Evolutionary conservation across 768 basidiomycete genomes (phyloP).

Genomic region (Trametes cinnabarina): DNA sequence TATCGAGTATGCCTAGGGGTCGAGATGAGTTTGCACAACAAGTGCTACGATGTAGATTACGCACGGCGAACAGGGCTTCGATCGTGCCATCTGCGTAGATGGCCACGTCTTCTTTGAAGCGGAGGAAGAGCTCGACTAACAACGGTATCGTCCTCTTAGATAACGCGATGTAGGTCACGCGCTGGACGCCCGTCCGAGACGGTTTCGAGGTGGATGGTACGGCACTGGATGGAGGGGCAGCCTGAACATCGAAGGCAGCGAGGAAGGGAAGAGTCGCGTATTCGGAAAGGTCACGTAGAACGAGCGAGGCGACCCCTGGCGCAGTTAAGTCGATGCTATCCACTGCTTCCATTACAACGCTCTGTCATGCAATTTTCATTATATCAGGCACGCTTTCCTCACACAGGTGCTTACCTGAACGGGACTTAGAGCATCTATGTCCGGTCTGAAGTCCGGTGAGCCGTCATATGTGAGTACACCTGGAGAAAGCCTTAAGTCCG

Average conservation of each 20-base stretch:
- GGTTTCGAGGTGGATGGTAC: background rate
- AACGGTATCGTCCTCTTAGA: conserved; percentile 85
- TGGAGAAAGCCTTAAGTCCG: conserved; percentile 25
- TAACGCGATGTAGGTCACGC: conserved; percentile 88
- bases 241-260: conserved; percentile 64
- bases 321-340: conserved; percentile 63
- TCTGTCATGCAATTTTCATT: conserved; percentile 40
- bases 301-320: conserved; percentile 61
- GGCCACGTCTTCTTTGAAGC: conserved; percentile 55
- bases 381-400: conserved; percentile 2
- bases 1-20: conserved; percentile 72
- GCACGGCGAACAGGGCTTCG: conserved; percentile 76
- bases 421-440: conserved; percentile 78
- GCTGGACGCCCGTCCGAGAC: conserved; percentile 42
- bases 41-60: conserved; percentile 23
- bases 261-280: conserved; percentile 86
- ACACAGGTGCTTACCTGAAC: conserved; percentile 56
- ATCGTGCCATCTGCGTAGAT: conserved; percentile 82
- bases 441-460: conserved; percentile 86
- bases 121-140: conserved; percentile 73
- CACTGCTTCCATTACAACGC: conserved; percentile 70
- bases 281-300: conserved; percentile 83
- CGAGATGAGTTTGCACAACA: background rate
- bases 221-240: conserved; percentile 13
- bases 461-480: conserved; percentile 76